phyloP scores from a whole-genome alignment of 169 alveolate species.

The Eimeria maxima region DNA sequence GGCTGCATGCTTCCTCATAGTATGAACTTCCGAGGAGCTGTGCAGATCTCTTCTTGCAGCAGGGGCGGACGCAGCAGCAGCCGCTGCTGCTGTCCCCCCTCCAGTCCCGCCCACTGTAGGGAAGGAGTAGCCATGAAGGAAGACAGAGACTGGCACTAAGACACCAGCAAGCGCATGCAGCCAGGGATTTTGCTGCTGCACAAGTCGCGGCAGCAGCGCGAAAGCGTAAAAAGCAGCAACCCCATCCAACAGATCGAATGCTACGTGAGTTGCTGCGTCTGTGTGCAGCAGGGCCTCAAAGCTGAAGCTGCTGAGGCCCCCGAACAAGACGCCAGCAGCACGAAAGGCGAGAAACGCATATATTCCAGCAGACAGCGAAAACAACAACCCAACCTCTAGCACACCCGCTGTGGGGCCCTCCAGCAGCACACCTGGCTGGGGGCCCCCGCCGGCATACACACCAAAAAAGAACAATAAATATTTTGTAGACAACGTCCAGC shows the following conservation, averaged over 20 bases:
- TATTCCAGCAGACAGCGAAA: slow-evolving; percentile 82
- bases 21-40: slow-evolving; percentile 77
- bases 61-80: neutral
- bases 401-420: slow-evolving; percentile 29
- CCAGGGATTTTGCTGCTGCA: slow-evolving; percentile 85
- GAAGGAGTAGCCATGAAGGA: slow-evolving; percentile 86
- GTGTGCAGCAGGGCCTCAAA: slow-evolving; percentile 86
- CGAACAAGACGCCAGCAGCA: slow-evolving; percentile 84
- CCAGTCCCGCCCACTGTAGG: slow-evolving; percentile 85
- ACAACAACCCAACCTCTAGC: slow-evolving; percentile 41
- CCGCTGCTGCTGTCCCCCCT: slow-evolving; percentile 50
- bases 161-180: slow-evolving; percentile 84
- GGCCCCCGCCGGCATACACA: neutral
- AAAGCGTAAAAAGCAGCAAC: slow-evolving; percentile 84
- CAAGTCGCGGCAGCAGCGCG: slow-evolving; percentile 80
- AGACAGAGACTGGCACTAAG: slow-evolving; percentile 84
- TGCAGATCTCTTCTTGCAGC: neutral
- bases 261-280: slow-evolving; percentile 86
- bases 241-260: slow-evolving; percentile 83
- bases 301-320: slow-evolving; percentile 82
- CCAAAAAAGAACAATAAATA: slow-evolving; percentile 54
- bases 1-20: slow-evolving; percentile 87
- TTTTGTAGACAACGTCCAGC: slow-evolving; percentile 63
- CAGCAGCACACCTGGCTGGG: slow-evolving; percentile 5
- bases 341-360: slow-evolving; percentile 86